Evolutionary conservation across 2,329 filamentous ascomycete species (phyloP).

Genomic region (Aspergillus udagawae): DNA sequence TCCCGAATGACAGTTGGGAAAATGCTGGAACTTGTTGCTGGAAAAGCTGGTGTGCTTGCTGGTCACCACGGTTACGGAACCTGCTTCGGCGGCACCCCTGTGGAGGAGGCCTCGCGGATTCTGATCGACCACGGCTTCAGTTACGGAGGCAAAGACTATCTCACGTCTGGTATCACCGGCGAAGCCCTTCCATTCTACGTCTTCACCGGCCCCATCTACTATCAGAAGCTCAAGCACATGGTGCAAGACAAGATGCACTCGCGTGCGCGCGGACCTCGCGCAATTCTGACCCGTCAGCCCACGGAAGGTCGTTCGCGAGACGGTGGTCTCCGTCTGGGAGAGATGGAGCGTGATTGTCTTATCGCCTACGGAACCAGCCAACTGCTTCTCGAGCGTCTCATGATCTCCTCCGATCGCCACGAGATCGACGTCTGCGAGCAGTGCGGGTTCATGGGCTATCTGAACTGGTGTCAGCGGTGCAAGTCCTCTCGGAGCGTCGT

Average conservation of each 20-base stretch:
- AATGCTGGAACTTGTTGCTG: conserved; percentile 88
- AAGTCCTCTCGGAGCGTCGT: conserved; percentile 78
- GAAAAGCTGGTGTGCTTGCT: conserved; percentile 84
- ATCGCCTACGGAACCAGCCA: conserved; percentile 96
- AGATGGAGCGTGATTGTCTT: conserved; percentile 98
- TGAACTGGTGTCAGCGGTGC: conserved; percentile 92
- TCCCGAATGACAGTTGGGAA: conserved; percentile 99
- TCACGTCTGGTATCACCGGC: conserved; percentile 91
- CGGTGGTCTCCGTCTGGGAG: conserved; percentile 86
- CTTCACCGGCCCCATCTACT: conserved; percentile 98
- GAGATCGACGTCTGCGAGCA: conserved; percentile 89
- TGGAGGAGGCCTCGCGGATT: conserved; percentile 83
- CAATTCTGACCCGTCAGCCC: conserved; percentile 89
- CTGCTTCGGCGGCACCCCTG: conserved; percentile 75
- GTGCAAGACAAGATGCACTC: conserved; percentile 99
- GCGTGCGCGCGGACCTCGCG: conserved; percentile 80
- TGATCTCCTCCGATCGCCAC: conserved; percentile 89
- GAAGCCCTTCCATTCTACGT: conserved; percentile 93
- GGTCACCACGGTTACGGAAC: conserved; percentile 88
- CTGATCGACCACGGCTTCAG: conserved; percentile 86
- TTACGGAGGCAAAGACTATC: conserved; percentile 95
- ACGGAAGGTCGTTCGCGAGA: conserved; percentile 92
- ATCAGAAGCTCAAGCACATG: conserved; percentile 99
- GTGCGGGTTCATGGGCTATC: conserved; percentile 93
- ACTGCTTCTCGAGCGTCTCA: conserved; percentile 84